Evolutionary conservation across 352 stramenopile genomes (phyloP), one percentile per base, ranked within the genome.

Genomic region (Pythium brachiatum): DNA sequence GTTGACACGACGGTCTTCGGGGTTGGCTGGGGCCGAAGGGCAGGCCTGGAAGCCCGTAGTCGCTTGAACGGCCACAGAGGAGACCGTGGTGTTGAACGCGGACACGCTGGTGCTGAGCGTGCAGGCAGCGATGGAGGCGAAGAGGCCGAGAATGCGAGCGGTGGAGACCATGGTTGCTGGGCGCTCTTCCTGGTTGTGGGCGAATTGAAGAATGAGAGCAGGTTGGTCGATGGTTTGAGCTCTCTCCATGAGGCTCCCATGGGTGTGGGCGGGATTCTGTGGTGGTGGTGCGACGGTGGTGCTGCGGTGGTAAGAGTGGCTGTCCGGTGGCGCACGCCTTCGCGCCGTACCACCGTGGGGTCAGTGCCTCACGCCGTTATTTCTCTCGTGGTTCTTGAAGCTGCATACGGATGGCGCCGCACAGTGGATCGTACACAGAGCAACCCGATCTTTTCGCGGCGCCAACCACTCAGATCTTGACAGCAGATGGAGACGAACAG

Each of bases 21-120:
- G 66, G 1, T 26, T 72, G n/a, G 69, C 44, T 5, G 79, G 79
- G 3, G 79, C 79, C 13, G 72, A 68, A 21, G 76, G 57, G 52
- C 79, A 88, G 38, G 38, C 38, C 38, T 46, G 38, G 38, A 46
- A 46, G 18, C 38, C 38, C 15, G 38, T 46, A 6, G 38, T 46
- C 5, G 38, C 38, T 9, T 46, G 38, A 15, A 46, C 21, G 12
- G 38, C 9, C 38, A 23, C 16, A 21, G 38, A 46, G 5, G 38
- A 46, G 18, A 15, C 21, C 38, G 38, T 46, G 55, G 83, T 81
- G 21, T 63, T 75, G n/a, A 71, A 66, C 6, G 78, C 70, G 3
- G 76, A 54, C 8, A 58, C 66, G 16, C 69, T 60, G 27, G 27
- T n/a, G 38, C 13, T 21, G 13, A 46, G 12, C 38, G 38, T 46